A percentile compares a stretch with the other conserved stretches of the same genome.
Conservation (phyloP, 352 stramenopile species). For the Detonula confervacea region DNA sequence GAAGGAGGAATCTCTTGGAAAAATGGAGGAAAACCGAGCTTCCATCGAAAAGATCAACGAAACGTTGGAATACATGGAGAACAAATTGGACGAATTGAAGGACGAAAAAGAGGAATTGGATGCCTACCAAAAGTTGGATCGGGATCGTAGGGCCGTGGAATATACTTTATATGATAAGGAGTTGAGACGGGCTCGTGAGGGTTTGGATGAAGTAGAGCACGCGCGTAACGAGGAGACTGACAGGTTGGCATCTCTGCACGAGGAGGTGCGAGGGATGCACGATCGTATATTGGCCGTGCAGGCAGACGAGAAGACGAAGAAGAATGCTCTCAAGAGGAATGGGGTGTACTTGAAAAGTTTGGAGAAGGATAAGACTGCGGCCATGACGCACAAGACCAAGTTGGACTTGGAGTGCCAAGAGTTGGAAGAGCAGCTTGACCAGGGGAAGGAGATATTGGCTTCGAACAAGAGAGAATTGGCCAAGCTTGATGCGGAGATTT, state of each 20-base stretch:
- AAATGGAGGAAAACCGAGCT: conserved; percentile 95
- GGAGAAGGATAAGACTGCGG: conserved; percentile 61
- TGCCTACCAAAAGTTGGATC: conserved; percentile 92
- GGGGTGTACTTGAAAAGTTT: conserved; percentile 50
- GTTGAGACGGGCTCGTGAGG: conserved; percentile 79
- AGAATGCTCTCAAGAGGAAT: conserved; percentile 67
- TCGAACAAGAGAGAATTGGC: conserved; percentile 69
- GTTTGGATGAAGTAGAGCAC: conserved; percentile 82
- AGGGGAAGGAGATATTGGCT: conserved; percentile 60
- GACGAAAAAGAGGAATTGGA: conserved; percentile 92
- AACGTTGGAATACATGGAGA: conserved; percentile 94
- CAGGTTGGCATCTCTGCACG: conserved; percentile 63
- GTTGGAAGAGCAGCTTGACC: conserved; percentile 70
- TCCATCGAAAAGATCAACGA: conserved; percentile 96
- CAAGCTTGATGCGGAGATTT: conserved; percentile 75
- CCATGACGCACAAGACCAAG: conserved; percentile 71
- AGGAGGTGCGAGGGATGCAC: conserved; percentile 70
- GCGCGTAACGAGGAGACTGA: conserved; percentile 65
- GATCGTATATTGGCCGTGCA: conserved; percentile 77
- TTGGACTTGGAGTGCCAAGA: conserved; percentile 74
- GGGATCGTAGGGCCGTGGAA: conserved; percentile 93
- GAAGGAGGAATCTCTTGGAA: conserved; percentile 93
- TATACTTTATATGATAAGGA: conserved; percentile 96
- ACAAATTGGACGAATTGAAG: conserved; percentile 93
- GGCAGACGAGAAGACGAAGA: conserved; percentile 61